phyloP scores from a whole-genome alignment of 2,329 filamentous ascomycete genomes.

The Thielaviopsis musarum region DNA sequence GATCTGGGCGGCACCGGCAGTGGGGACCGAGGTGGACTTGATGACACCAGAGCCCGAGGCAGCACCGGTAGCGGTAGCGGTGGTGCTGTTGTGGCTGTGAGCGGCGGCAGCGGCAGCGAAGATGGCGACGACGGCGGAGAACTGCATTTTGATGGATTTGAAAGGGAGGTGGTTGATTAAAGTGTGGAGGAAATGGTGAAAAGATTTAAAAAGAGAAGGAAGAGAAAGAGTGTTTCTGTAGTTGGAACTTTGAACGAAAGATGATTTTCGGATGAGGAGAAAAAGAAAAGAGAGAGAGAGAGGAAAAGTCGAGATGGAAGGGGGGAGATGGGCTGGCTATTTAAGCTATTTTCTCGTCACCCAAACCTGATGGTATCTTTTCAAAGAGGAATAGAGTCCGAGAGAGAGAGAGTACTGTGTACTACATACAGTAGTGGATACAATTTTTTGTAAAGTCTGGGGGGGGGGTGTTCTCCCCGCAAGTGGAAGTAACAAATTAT shows the following conservation, averaged over 20 bases:
- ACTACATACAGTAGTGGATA: neutral
- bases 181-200: slow-evolving; percentile 11
- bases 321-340: slow-evolving; percentile 4
- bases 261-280: slow-evolving; percentile 4
- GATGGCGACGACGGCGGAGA: slow-evolving; percentile 11
- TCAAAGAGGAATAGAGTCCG: no score
- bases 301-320: neutral
- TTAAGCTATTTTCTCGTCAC: slow-evolving; percentile 1
- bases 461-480: neutral
- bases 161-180: slow-evolving; percentile 4
- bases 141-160: slow-evolving; percentile 10
- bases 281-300: neutral
- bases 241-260: slow-evolving; percentile 13
- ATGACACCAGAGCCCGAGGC: slow-evolving; percentile 10
- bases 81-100: slow-evolving; percentile 1
- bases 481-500: neutral
- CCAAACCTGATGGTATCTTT: no score
- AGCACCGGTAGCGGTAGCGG: slow-evolving; percentile 8
- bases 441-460: no score
- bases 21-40: slow-evolving; percentile 10
- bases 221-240: slow-evolving; percentile 9
- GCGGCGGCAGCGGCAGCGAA: slow-evolving; percentile 7
- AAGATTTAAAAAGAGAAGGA: neutral
- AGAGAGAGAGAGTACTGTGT: no score
- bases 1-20: slow-evolving; percentile 11